A percentile compares a stretch with the other conserved stretches of the same genome.
phyloP scores from a whole-genome alignment of 1,139 yeast species.

The Hemisphaericaspora xylofermentans region DNA sequence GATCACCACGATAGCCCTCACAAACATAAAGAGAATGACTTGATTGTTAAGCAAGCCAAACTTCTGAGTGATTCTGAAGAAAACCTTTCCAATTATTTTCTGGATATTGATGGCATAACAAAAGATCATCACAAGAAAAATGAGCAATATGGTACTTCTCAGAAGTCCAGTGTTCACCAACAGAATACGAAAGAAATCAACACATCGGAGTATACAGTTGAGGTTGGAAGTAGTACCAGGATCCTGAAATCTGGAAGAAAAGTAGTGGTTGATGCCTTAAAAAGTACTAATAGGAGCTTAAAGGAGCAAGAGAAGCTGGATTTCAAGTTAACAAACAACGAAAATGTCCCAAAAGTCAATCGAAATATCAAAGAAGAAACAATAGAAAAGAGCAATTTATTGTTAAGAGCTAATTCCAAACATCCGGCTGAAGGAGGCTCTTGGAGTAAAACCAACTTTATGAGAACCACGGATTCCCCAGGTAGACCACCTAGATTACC shows the following conservation, averaged over 20 bases:
- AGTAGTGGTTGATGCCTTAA: neutral
- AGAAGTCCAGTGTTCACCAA: too few relatives aligned
- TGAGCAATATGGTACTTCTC: too few relatives aligned
- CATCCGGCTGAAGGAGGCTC: neutral
- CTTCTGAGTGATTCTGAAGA: neutral
- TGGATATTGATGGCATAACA: slow-evolving; percentile 19
- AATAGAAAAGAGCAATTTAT: too few relatives aligned
- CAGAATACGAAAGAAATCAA: too few relatives aligned
- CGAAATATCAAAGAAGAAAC: too few relatives aligned
- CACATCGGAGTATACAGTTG: neutral
- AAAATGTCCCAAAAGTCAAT: too few relatives aligned
- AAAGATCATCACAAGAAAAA: neutral
- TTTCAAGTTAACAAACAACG: too few relatives aligned
- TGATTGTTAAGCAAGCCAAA: slow-evolving; percentile 1
- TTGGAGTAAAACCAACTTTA: neutral
- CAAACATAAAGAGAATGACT: too few relatives aligned
- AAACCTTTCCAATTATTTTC: slow-evolving; percentile 17
- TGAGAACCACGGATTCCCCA: neutral
- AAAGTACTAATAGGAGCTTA: neutral
- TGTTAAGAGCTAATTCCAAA: too few relatives aligned
- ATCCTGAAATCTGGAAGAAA: neutral
- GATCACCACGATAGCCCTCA: too few relatives aligned
- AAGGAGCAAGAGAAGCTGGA: too few relatives aligned
- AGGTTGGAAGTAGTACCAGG: neutral
- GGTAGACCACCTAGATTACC: neutral